These are phyloP conservation scores for Diaporthe sp. DNA, from an alignment of 2,329 filamentous ascomycete genomes.

Conservation along the genomic window DNA sequence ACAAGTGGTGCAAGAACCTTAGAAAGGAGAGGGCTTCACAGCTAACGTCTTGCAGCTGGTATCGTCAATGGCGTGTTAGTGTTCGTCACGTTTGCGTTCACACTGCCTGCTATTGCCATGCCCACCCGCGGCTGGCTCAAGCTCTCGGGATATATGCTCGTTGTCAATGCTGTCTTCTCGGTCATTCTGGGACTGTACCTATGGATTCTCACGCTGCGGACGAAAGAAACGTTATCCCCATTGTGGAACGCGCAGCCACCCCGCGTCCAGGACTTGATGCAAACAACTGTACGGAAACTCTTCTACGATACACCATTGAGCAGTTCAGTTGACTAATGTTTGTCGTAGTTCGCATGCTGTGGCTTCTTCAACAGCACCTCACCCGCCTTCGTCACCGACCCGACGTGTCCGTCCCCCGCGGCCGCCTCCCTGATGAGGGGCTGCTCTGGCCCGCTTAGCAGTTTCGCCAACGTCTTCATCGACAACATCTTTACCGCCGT, in stretches of 20 bases:
- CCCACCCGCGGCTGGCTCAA: conserved; percentile 79
- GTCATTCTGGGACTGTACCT: conserved; percentile 76
- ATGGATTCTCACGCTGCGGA: conserved; percentile 81
- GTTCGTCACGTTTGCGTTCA: conserved; percentile 77
- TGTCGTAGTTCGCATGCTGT: conserved; percentile 80
- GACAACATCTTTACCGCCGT: conserved; percentile 84
- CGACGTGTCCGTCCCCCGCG: conserved; percentile 77
- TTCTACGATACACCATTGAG: neutral
- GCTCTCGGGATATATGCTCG: conserved; percentile 74
- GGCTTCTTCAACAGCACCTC: conserved; percentile 82
- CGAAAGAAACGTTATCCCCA: conserved; percentile 71
- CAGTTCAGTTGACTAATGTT: conserved; percentile 39
- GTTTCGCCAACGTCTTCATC: conserved; percentile 78
- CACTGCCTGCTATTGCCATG: conserved; percentile 79
- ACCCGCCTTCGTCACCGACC: conserved; percentile 79
- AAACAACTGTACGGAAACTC: conserved; percentile 70
- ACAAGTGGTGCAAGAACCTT: neutral
- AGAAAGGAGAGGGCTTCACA: neutral
- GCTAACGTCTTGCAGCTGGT: conserved; percentile 62
- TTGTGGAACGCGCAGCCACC: conserved; percentile 73
- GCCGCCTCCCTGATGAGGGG: conserved; percentile 79
- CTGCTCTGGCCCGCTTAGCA: conserved; percentile 77
- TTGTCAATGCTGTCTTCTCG: conserved; percentile 74
- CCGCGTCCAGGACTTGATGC: conserved; percentile 76
- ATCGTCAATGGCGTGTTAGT: conserved; percentile 81